These are phyloP conservation scores for Mycena belliarum DNA, from an alignment of 768 basidiomycete genomes.

Conservation along the genomic window DNA sequence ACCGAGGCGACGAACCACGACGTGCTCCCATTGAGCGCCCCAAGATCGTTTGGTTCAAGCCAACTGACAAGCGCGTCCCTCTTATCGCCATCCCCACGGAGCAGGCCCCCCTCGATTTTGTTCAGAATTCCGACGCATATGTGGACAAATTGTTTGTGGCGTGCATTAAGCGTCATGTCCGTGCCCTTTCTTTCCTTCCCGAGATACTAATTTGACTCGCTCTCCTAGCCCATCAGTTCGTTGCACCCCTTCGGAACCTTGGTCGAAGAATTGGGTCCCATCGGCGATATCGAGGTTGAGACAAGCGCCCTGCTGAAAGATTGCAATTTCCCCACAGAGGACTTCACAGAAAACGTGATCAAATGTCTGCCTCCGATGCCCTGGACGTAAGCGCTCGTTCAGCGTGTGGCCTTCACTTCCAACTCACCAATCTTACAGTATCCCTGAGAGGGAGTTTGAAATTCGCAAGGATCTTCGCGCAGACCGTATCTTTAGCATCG, in stretches of 20 bases:
- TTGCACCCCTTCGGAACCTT: constrained; percentile 98
- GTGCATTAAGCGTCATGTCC: constrained; percentile 96
- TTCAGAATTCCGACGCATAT: constrained; percentile 91
- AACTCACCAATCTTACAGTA: constrained; percentile 41
- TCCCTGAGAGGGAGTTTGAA: constrained; percentile 89
- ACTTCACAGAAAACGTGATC: constrained; percentile 91
- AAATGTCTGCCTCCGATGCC: constrained; percentile 96
- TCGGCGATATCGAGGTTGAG: constrained; percentile 98
- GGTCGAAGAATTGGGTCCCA: constrained; percentile 96
- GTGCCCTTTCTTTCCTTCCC: constrained; percentile 31
- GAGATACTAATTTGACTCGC: constrained; percentile 22
- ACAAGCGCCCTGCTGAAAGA: constrained; percentile 97
- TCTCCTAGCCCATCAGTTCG: constrained; percentile 80
- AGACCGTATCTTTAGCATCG: constrained; percentile 90
- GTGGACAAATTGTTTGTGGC: constrained; percentile 92
- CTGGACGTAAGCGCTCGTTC: constrained; percentile 68
- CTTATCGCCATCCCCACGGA: constrained; percentile 98
- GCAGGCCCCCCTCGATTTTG: constrained; percentile 94
- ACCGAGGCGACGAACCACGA: constrained; percentile 81
- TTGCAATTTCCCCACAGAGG: constrained; percentile 98
- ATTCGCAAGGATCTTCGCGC: constrained; percentile 84
- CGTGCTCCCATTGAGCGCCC: constrained; percentile 83
- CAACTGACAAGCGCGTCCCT: constrained; percentile 98
- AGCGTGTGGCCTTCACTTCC: constrained; percentile 8
- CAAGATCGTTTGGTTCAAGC: constrained; percentile 99